Conservation (phyloP, 306 rosid genomes). For the Cucurbita ficifolia region DNA sequence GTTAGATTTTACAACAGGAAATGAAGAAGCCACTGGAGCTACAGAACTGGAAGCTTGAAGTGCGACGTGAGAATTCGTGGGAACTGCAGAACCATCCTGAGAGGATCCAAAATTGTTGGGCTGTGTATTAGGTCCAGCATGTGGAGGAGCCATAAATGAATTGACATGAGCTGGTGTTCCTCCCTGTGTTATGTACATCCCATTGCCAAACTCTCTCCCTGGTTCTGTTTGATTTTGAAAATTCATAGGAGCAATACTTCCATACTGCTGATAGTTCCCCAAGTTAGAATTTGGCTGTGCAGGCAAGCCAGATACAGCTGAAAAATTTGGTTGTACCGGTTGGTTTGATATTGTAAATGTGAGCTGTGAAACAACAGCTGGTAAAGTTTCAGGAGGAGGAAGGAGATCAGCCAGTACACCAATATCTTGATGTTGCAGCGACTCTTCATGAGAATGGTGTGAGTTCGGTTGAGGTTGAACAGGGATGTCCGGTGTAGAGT, state of each 20-base stretch:
- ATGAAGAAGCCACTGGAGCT: slow-evolving; percentile 14
- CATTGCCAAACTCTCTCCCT: slow-evolving; percentile 38
- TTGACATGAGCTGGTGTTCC: slow-evolving; percentile 15
- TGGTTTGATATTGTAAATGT: slow-evolving; percentile 1
- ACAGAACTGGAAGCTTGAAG: slow-evolving; percentile 19
- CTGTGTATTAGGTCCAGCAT: neutral
- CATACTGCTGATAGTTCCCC: slow-evolving; percentile 36
- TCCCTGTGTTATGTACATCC: slow-evolving; percentile 34
- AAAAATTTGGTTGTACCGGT: slow-evolving; percentile 23
- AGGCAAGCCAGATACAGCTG: slow-evolving; percentile 30
- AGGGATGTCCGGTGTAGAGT: slow-evolving; percentile 24
- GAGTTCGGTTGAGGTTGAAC: slow-evolving; percentile 27
- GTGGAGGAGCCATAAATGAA: neutral
- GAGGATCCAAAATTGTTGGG: neutral
- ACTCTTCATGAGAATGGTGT: slow-evolving; percentile 29
- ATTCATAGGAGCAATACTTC: slow-evolving; percentile 19
- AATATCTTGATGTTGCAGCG: slow-evolving; percentile 30
- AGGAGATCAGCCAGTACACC: slow-evolving; percentile 73
- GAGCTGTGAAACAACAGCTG: slow-evolving; percentile 27
- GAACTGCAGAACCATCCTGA: neutral
- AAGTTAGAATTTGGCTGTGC: slow-evolving; percentile 34
- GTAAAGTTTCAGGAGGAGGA: slow-evolving; percentile 39
- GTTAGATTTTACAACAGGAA: slow-evolving; percentile 17
- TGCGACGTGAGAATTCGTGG: slow-evolving; percentile 3
- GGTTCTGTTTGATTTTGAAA: slow-evolving; percentile 44